A percentile compares a stretch with the other conserved stretches of the same genome.
phyloP scores from a whole-genome alignment of 768 basidiomycete genomes.

The Xerocomellus intermedius region DNA sequence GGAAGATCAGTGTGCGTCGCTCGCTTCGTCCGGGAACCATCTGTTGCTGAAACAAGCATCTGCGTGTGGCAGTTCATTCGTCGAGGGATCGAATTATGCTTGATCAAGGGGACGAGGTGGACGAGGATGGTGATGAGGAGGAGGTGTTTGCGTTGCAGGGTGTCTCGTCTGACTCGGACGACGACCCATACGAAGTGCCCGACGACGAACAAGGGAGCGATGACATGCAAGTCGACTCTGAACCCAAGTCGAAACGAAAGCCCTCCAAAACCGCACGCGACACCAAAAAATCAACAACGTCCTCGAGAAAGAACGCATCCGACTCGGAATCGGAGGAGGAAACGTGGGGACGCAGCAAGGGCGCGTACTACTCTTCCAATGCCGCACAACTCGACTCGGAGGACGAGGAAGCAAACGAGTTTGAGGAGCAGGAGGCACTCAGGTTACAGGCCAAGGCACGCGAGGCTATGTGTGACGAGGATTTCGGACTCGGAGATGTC shows the following conservation, averaged over 20 bases:
- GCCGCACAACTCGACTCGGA: conserved; percentile 78
- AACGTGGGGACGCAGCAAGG: conserved; percentile 78
- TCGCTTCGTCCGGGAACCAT: not conserved
- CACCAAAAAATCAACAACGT: conserved; percentile 15
- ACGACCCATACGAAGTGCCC: conserved; percentile 20
- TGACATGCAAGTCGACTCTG: conserved; percentile 24
- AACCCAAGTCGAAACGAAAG: conserved; percentile 13
- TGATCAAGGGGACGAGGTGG: conserved; percentile 51
- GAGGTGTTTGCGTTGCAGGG: conserved; percentile 80
- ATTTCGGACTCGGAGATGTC: conserved; percentile 78
- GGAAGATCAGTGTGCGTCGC: conserved; percentile 70
- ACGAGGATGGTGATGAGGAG: conserved; percentile 60
- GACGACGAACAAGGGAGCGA: conserved; percentile 16
- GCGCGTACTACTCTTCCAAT: conserved; percentile 85
- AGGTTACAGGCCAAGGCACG: conserved; percentile 74
- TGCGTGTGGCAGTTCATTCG: conserved; percentile 54
- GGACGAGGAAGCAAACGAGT: conserved; percentile 83
- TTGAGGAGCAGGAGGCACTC: conserved; percentile 86
- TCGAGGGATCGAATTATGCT: conserved; percentile 77
- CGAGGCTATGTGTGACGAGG: conserved; percentile 69
- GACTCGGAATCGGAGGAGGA: conserved; percentile 45
- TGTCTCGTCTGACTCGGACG: conserved; percentile 37
- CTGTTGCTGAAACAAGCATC: not conserved
- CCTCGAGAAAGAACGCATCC: conserved; percentile 2
- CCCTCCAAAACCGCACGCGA: conserved; percentile 9